Evolutionary conservation across 140 eudicot species (phyloP), one percentile per base, ranked within the genome.

Genomic region (Erigeron philadelphicus): DNA sequence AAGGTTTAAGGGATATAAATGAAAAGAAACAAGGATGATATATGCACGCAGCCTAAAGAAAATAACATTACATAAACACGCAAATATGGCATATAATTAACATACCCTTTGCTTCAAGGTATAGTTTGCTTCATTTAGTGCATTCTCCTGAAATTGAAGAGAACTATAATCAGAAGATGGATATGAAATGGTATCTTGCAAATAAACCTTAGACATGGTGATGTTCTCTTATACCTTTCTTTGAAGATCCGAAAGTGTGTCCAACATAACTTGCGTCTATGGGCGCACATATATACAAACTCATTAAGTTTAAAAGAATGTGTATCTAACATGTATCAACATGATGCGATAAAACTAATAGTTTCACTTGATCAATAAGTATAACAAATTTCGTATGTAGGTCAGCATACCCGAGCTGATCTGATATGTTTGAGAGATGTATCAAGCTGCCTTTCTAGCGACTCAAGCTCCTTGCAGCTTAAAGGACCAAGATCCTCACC

Each of bases 401-500:
- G 12, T 48, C 15, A 60, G 7, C 13, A 18, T 92, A 93, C 98
- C 88, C 98, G 61, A 4, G 94, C 89, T 49, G 98, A 84, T 84
- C 98, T 81, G 73, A 93, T 87, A 72, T 84, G 96, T 64, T 86
- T 93, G 66, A 93, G 81, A 64, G 98, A 86, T 81, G 80, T 76
- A 65, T 89, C 96, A 53, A 93, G 96, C 69, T 93, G 98, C 76
- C 87, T 83, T 70, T 93, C 98, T 44, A 93, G 90, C 9, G 82
- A 76, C 72, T 93, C 98, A 44, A 93, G 98, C 59, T 93, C 96
- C 86, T 89, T 93, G 95, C 95, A 86, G 84, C 81, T 89, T 57
- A 93, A 72, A 59, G 95, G 94, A 43, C 94, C 98, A 68, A 93
- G 95, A 85, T 93, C 98, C 85, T 93, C 98, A 9, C 98, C 98